These are phyloP conservation scores for Geotrichum carabidarum DNA, from an alignment of 1,139 yeast species.

Conservation along the genomic window DNA sequence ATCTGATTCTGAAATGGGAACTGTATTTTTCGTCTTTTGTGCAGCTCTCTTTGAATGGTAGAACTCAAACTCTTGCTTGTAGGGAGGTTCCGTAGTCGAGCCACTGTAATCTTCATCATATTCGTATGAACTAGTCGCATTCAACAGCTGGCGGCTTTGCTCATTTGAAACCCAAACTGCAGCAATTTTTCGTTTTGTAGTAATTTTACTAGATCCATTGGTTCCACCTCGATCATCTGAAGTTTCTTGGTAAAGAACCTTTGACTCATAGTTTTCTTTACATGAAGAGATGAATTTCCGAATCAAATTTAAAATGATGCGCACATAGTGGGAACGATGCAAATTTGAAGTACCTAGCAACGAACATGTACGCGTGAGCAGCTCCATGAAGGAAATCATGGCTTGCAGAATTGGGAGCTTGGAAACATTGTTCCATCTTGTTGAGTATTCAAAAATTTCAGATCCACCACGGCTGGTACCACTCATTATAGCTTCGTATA, in stretches of 20 bases:
- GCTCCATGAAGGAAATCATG: slow-evolving; percentile 29
- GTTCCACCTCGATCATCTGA: slow-evolving; percentile 9
- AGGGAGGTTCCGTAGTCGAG: slow-evolving; percentile 7
- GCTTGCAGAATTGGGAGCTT: slow-evolving; percentile 35
- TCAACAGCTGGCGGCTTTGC: slow-evolving; percentile 8
- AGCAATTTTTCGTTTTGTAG: slow-evolving; percentile 17
- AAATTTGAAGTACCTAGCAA: slow-evolving; percentile 35
- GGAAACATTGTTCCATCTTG: slow-evolving; percentile 32
- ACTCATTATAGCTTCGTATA: slow-evolving; percentile 35
- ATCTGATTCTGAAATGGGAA: slow-evolving; percentile 14
- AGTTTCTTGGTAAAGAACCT: slow-evolving; percentile 16
- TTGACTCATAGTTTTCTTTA: slow-evolving; percentile 20
- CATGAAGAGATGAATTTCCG: slow-evolving; percentile 25
- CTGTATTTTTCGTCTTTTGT: slow-evolving; percentile 13
- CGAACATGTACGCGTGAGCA: slow-evolving; percentile 32
- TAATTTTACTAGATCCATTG: slow-evolving; percentile 3
- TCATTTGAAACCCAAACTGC: slow-evolving; percentile 18
- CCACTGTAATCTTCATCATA: slow-evolving; percentile 16
- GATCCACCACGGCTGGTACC: slow-evolving; percentile 14
- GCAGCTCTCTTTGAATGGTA: slow-evolving; percentile 15
- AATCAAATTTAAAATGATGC: slow-evolving; percentile 31
- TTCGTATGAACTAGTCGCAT: slow-evolving; percentile 11
- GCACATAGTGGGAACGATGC: slow-evolving; percentile 37
- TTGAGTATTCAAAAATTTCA: slow-evolving; percentile 23
- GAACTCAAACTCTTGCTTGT: slow-evolving; percentile 17